phyloP scores from a whole-genome alignment of 2,329 filamentous ascomycete species.

The Paradendryphiella salina region DNA sequence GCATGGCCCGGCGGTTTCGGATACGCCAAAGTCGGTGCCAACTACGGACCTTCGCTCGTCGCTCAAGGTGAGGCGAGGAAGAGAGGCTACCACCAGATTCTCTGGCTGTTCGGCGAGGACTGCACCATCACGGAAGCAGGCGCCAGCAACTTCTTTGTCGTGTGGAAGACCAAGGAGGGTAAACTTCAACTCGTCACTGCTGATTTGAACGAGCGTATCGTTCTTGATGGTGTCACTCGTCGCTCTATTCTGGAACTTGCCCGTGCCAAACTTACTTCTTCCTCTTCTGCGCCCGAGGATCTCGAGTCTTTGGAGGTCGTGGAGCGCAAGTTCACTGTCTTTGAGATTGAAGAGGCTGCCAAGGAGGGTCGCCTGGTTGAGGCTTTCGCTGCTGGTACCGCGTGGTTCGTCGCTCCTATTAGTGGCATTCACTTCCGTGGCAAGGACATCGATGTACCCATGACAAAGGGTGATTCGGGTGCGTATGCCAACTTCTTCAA shows the following conservation, averaged over 20 bases:
- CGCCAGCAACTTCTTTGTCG: slow-evolving; percentile 87
- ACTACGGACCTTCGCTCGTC: slow-evolving; percentile 83
- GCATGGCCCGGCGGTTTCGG: slow-evolving; percentile 95
- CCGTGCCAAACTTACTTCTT: slow-evolving; percentile 59
- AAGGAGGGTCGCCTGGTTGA: slow-evolving; percentile 78
- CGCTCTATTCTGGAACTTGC: slow-evolving; percentile 76
- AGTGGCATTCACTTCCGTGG: slow-evolving; percentile 52
- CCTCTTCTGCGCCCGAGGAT: slow-evolving; percentile 24
- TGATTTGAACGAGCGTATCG: slow-evolving; percentile 78
- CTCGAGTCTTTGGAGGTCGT: slow-evolving; percentile 66
- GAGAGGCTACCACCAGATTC: slow-evolving; percentile 80
- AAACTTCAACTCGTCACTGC: slow-evolving; percentile 77
- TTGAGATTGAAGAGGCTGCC: slow-evolving; percentile 72
- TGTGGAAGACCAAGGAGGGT: slow-evolving; percentile 70
- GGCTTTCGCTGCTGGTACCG: slow-evolving; percentile 84
- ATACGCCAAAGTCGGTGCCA: slow-evolving; percentile 88
- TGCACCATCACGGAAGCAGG: slow-evolving; percentile 86
- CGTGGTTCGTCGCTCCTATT: slow-evolving; percentile 58
- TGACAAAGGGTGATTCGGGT: slow-evolving; percentile 48
- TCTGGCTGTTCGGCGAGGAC: slow-evolving; percentile 87
- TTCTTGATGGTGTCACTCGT: slow-evolving; percentile 86
- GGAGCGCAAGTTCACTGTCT: slow-evolving; percentile 81
- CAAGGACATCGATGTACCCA: slow-evolving; percentile 50
- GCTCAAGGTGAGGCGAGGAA: slow-evolving; percentile 74
- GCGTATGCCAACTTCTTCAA: slow-evolving; percentile 51